Conservation (phyloP, 352 stramenopile species). For the Hyaloperonospora brassicae region DNA sequence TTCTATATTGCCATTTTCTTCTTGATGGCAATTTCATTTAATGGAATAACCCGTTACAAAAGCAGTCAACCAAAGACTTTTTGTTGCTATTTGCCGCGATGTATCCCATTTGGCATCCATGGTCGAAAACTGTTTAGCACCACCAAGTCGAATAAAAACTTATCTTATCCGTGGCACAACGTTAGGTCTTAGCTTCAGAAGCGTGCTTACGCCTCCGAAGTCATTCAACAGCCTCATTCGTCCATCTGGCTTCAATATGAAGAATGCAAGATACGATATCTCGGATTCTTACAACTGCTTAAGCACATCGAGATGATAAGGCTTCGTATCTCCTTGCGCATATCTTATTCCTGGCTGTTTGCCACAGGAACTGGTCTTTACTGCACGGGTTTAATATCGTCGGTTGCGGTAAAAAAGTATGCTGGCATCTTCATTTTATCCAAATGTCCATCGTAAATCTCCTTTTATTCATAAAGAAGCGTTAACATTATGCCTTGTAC, state of each 20-base stretch:
- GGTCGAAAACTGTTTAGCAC: slow-evolving; percentile 9
- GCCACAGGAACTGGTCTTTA: slow-evolving; percentile 1
- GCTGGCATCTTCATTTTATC: no score
- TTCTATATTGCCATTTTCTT: no score
- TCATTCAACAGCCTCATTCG: slow-evolving; percentile 5
- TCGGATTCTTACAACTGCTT: slow-evolving; percentile 8
- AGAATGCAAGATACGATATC: slow-evolving; percentile 8
- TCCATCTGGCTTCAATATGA: slow-evolving; percentile 8
- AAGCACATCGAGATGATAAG: slow-evolving; percentile 2
- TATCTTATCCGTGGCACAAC: not conserved
- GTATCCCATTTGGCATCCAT: slow-evolving; percentile 15
- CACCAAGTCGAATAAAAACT: slow-evolving; percentile 1
- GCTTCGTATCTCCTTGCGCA: slow-evolving; percentile 1
- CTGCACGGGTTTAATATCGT: slow-evolving; percentile 4
- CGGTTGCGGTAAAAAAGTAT: no score
- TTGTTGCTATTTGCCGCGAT: not conserved
- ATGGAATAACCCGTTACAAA: no score
- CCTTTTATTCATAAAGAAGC: no score
- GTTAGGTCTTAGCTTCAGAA: slow-evolving; percentile 3
- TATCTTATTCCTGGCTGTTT: slow-evolving; percentile 1
- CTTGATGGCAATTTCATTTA: no score
- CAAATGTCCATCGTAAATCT: no score
- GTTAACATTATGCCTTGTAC: no score
- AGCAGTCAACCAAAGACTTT: not conserved
- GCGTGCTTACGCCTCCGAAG: slow-evolving; percentile 11